phyloP scores from a whole-genome alignment of 2,329 filamentous ascomycete genomes.

The Sporothrix globosa region DNA sequence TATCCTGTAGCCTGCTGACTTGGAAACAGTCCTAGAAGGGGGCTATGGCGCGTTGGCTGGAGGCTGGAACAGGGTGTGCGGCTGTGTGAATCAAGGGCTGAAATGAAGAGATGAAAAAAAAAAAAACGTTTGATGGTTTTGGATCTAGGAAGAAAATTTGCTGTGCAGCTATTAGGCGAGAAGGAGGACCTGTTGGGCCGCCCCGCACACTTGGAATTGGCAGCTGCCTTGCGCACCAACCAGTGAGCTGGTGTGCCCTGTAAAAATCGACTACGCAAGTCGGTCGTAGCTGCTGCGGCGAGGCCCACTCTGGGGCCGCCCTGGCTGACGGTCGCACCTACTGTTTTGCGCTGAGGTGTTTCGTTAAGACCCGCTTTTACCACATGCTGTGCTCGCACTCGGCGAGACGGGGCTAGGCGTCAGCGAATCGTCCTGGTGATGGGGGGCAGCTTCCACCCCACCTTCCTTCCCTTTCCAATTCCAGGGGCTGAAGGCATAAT shows the following conservation, averaged over 20 bases:
- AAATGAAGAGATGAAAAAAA: conserved; percentile 3
- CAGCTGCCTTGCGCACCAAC: conserved; percentile 30
- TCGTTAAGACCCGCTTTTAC: conserved; percentile 26
- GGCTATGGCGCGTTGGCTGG: conserved; percentile 22
- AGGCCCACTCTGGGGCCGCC: conserved; percentile 18
- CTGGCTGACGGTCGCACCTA: not conserved
- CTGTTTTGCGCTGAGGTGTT: not conserved
- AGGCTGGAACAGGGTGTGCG: conserved; percentile 17
- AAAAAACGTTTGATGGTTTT: not conserved
- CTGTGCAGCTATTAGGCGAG: conserved; percentile 12
- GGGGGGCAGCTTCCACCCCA: conserved; percentile 4
- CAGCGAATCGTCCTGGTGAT: conserved; percentile 27
- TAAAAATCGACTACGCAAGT: conserved; percentile 39
- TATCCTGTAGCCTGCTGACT: conserved; percentile 24
- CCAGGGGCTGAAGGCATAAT: conserved; percentile 28
- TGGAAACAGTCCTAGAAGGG: not conserved
- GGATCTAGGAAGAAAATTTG: conserved; percentile 23
- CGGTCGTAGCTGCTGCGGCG: conserved; percentile 44
- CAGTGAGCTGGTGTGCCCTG: conserved; percentile 34
- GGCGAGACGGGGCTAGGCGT: conserved; percentile 19
- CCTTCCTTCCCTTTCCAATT: conserved; percentile 19
- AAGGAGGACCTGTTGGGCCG: not conserved
- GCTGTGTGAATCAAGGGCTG: conserved; percentile 16
- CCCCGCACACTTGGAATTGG: conserved; percentile 22
- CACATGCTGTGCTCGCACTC: conserved; percentile 13